A percentile compares a stretch with the other conserved stretches of the same genome.
Evolutionary conservation across 2,329 filamentous ascomycete species (phyloP).

Genomic region (Claviceps fusiformis): DNA sequence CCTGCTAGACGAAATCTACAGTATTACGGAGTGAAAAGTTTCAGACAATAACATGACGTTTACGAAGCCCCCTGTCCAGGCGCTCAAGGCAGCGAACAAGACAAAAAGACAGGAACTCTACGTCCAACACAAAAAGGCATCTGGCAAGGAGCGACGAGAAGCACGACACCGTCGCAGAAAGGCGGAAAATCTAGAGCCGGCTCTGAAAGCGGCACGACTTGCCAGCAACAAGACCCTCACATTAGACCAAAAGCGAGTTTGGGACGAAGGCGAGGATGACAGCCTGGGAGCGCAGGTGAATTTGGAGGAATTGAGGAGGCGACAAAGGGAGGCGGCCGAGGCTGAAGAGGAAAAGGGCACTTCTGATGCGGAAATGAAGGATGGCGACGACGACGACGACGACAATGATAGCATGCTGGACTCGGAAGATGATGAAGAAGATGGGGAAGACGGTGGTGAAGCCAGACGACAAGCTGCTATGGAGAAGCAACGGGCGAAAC

Average conservation of each 20-base stretch:
- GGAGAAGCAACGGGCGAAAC: slow-evolving; percentile 31
- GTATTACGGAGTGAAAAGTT: not conserved
- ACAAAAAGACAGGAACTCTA: slow-evolving; percentile 64
- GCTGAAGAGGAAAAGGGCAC: slow-evolving; percentile 33
- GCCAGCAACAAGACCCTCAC: slow-evolving; percentile 68
- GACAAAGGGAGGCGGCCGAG: slow-evolving; percentile 39
- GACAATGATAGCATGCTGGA: slow-evolving; percentile 72
- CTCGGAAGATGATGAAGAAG: slow-evolving; percentile 42
- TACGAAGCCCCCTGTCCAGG: slow-evolving; percentile 20
- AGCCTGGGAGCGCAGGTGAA: slow-evolving; percentile 42
- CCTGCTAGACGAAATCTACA: not conserved
- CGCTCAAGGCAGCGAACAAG: slow-evolving; percentile 56
- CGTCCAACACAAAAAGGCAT: slow-evolving; percentile 64
- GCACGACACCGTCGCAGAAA: slow-evolving; percentile 66
- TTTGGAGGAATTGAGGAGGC: slow-evolving; percentile 43
- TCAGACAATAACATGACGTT: slow-evolving; percentile 17
- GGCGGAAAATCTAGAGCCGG: slow-evolving; percentile 74
- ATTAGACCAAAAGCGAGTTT: slow-evolving; percentile 77
- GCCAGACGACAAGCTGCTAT: slow-evolving; percentile 28
- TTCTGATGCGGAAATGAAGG: slow-evolving; percentile 27
- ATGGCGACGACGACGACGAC: slow-evolving; percentile 36
- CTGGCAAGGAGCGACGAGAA: slow-evolving; percentile 61
- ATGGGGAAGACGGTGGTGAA: slow-evolving; percentile 37
- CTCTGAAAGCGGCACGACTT: slow-evolving; percentile 57
- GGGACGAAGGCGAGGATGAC: slow-evolving; percentile 64